Evolutionary conservation across 2,329 filamentous ascomycete genomes (phyloP), one percentile per base, ranked within the genome.

Genomic region (Paecilomyces dactylethromorphus): DNA sequence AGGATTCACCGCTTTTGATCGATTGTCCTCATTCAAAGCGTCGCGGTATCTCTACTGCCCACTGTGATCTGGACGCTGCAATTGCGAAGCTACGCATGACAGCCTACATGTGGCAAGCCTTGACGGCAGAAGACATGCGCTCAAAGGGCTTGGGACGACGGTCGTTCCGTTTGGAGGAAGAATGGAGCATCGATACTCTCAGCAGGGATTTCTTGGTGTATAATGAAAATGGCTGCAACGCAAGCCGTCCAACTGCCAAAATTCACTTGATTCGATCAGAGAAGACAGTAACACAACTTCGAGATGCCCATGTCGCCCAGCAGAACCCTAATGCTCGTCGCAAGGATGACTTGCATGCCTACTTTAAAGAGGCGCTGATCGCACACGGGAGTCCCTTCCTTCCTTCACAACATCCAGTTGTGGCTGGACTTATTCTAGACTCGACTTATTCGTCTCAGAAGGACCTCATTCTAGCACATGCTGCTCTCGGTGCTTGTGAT

Each of bases 91-190:
- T 66, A 31, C 60, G 64, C 33, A 63, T 64, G 58, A 59, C 64
- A 1, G 64, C 64, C 12, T 66, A 66, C 50, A 66, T 66, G 63
- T 66, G 64, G 64, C 64, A 66, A 35, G 64, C 64, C 31, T 39
- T 62, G 32, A 66, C 63, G 10, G 64, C 64, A 13, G 64, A 66
- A 55, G 63, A 66, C 24, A 61, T 66, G 53, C 62, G 63, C 1
- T 56, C 58, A 35, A 66, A 66, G 31, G 60, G 61, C 15, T 49
- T 65, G 26, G 64, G 64, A n/a, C 57, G 64, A 51, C 63, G 64
- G n/a, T 66, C 64, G 13, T 66, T 66, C 32, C 62, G 64, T 6
- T 53, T 66, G n/a, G 64, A 66, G 15, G 64, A 66, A 56, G 64
- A 66, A 59, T 63, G 63, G 63, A 35, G 53, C 6, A 33, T 50